Conservation (phyloP, 2,329 filamentous ascomycete species). For the Chrysosporium keratinophilum region DNA sequence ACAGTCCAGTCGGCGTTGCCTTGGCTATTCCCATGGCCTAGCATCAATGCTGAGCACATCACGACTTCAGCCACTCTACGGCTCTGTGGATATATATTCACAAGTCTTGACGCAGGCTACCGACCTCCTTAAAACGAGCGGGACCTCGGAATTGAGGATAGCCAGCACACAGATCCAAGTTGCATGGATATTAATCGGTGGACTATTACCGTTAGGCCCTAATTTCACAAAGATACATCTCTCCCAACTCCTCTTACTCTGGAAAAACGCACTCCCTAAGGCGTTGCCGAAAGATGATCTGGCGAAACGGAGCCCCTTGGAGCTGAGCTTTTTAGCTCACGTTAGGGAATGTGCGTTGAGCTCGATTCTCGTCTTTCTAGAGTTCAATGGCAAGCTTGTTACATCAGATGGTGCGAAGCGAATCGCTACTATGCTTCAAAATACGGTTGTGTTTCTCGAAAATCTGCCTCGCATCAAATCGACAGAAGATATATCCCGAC, state of each 20-base stretch:
- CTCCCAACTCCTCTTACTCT: slow-evolving; percentile 81
- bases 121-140: slow-evolving; percentile 80
- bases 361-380: slow-evolving; percentile 81
- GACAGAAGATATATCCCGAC: slow-evolving; percentile 74
- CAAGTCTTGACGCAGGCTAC: slow-evolving; percentile 85
- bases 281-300: slow-evolving; percentile 89
- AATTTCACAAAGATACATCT: slow-evolving; percentile 99
- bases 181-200: slow-evolving; percentile 93
- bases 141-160: slow-evolving; percentile 77
- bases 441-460: slow-evolving; percentile 81
- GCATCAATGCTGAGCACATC: slow-evolving; percentile 86
- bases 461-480: slow-evolving; percentile 73
- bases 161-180: slow-evolving; percentile 95
- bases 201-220: slow-evolving; percentile 88
- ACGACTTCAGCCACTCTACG: slow-evolving; percentile 76
- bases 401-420: slow-evolving; percentile 91
- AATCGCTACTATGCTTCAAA: slow-evolving; percentile 88
- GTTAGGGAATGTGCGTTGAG: slow-evolving; percentile 89
- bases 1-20: slow-evolving; percentile 69
- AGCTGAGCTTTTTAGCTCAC: slow-evolving; percentile 86
- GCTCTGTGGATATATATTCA: slow-evolving; percentile 91
- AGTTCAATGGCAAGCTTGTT: slow-evolving; percentile 83
- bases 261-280: slow-evolving; percentile 95
- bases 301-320: slow-evolving; percentile 68
- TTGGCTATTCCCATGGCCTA: slow-evolving; percentile 84